Evolutionary conservation across 331 rosid species (phyloP), one percentile per base, ranked within the genome.

Genomic region (Acacia pycnantha): DNA sequence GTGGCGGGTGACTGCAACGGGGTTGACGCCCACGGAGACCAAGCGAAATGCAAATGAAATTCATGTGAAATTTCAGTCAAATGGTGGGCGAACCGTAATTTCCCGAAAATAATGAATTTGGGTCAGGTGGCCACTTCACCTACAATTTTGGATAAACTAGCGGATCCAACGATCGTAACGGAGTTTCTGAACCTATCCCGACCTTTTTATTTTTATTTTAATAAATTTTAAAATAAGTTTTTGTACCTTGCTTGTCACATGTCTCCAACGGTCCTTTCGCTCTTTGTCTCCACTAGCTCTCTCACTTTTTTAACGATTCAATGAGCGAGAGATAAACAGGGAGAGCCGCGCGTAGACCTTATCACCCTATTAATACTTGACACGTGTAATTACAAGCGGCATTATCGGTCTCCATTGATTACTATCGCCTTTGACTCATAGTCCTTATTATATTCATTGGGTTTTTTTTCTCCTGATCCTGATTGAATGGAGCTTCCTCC

Each of bases 261-360:
- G 91, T 31, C 12, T 5, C 62, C 16, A 84, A 82, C 84, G 85
- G 80, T 22, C 68, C 81, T 82, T 71, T 26, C 37, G 31, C 76
- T 68, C 74, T 74, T 62, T 18, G 46, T 51, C 61, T 81, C 35
- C 65, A 7, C 29, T 8, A 50, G 12, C 58, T 74, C 4, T 35
- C 13, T 9, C 68, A 48, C 72, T 22, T 62, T 29, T 22, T 51
- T 18, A 71, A 47, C 40, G 59, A 70, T 24, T 71, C 41, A 46
- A 47, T 3, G 14, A 71, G 37, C 19, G 22, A 64, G 62, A 46
- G 61, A 64, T 11, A 77, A 77, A 29, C 56, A 43, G 71, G 59
- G 56, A 2, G 6, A 43, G 43, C 18, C 59, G 59, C 61, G 48
- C 70, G 76, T 29, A 68, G 81, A 82, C 64, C 31, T 8, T 27